Evolutionary conservation across 2,329 filamentous ascomycete species (phyloP).

Genomic region (Apiospora rasikravindrae): DNA sequence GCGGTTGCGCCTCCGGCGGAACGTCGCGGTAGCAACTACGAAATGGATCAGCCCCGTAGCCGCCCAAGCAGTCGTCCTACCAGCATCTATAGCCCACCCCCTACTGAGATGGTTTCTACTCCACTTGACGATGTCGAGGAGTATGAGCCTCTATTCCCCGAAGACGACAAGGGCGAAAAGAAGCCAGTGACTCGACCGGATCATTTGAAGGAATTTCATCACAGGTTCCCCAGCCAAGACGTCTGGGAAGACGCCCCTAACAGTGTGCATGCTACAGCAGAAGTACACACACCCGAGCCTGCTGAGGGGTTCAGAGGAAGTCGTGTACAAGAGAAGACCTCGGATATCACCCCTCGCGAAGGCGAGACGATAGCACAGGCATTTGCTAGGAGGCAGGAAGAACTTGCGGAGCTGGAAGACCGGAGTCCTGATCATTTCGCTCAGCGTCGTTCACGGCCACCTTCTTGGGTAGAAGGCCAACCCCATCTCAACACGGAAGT

Average conservation of each 20-base stretch:
- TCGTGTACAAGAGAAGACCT: slow-evolving; percentile 39
- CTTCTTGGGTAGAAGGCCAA: slow-evolving; percentile 53
- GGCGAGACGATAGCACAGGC: slow-evolving; percentile 64
- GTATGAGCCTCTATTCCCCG: slow-evolving; percentile 93
- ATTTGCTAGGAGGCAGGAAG: slow-evolving; percentile 70
- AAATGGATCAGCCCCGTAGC: slow-evolving; percentile 62
- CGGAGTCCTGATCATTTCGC: slow-evolving; percentile 56
- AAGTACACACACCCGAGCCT: slow-evolving; percentile 81
- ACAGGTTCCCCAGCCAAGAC: slow-evolving; percentile 89
- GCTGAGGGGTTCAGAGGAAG: slow-evolving; percentile 42
- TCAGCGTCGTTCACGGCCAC: slow-evolving; percentile 54
- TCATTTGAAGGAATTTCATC: slow-evolving; percentile 61
- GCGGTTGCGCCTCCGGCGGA: slow-evolving; percentile 79
- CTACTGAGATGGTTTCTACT: slow-evolving; percentile 64
- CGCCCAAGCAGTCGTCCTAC: slow-evolving; percentile 68
- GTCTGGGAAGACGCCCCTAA: slow-evolving; percentile 96
- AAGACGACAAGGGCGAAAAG: slow-evolving; percentile 63
- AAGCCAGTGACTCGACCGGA: slow-evolving; percentile 46
- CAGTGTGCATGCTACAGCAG: slow-evolving; percentile 78
- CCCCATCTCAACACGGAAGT: slow-evolving; percentile 57
- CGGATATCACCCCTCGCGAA: slow-evolving; percentile 43
- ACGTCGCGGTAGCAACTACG: slow-evolving; percentile 64
- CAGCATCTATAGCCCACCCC: slow-evolving; percentile 64
- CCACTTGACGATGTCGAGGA: slow-evolving; percentile 88
- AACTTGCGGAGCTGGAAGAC: slow-evolving; percentile 64